Evolutionary conservation across 2,329 filamentous ascomycete species (phyloP), one percentile per base, ranked within the genome.

Genomic region (Apiospora phragmitis): DNA sequence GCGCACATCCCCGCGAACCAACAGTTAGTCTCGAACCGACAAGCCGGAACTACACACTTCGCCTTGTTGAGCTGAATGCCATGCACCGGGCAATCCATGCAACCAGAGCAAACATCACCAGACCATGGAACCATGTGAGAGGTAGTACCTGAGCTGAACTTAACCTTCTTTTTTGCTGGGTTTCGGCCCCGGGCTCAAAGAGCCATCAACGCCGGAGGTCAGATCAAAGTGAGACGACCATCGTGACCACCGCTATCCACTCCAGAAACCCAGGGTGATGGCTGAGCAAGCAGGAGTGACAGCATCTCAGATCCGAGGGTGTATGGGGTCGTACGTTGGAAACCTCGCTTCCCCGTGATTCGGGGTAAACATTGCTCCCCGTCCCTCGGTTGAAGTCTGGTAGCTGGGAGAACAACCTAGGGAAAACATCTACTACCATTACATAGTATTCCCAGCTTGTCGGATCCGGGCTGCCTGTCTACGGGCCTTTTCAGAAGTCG

Each of bases 141-240:
- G 32, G 55, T 38, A 29, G 55, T 62, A 62, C 55, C 55, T 38
- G 55, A 62, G 29, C 32, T 35, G 55, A 62, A 62, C 55, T n/a
- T 38, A 38, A 62, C 55, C 24, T 38, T 38, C 21, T 62, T 62
- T 32, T 62, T 16, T 38, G 29, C 32, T 62, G 55, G 55, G 55
- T 35, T 62, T 38, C 18, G 55, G 32, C 29, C 55, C 32, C 32
- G 55, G 55, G 18, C 55, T 32, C 55, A 62, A 62, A 38, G 21
- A n/a, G 32, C 21, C 21, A 62, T 35, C 32, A 38, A n/a, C 55
- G 32, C 55, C 55, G 32, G 55, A 59, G 55, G 29, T 38, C 55
- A 62, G 55, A 62, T 62, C 55, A n/a, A 62, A 38, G 55, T 62
- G 55, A 38, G 55, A 62, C 55, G 29, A 5, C 32, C 55, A 62